Percentiles rank a stretch among this genome's conserved stretches.
phyloP scores from a whole-genome alignment of 345 rosid species.

The Odontarrhena argentea region DNA sequence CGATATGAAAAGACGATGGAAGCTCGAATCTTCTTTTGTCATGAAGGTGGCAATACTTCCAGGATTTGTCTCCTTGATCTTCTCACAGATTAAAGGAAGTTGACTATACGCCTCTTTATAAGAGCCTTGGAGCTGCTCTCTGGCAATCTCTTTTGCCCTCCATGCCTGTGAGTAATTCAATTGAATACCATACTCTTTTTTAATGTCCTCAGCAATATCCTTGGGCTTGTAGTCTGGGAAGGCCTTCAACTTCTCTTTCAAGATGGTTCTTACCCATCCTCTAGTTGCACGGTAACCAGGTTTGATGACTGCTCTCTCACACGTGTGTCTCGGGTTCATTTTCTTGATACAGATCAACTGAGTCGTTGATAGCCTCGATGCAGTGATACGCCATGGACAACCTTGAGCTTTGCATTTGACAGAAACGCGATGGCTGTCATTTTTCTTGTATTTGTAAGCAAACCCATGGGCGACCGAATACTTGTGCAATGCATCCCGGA shows the following conservation, averaged over 20 bases:
- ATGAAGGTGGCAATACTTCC: constrained; percentile 74
- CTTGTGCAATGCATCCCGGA: constrained; percentile 89
- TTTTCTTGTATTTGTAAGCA: constrained; percentile 89
- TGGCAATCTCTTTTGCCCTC: constrained; percentile 90
- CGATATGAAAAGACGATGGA: constrained; percentile 83
- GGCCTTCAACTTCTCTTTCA: constrained; percentile 82
- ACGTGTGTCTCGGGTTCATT: constrained; percentile 79
- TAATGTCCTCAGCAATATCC: constrained; percentile 87
- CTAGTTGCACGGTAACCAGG: constrained; percentile 85
- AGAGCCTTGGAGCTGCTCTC: constrained; percentile 96
- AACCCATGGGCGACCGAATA: constrained; percentile 88
- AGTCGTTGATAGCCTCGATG: constrained; percentile 79
- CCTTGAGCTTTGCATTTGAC: constrained; percentile 89
- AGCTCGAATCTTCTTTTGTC: constrained; percentile 90
- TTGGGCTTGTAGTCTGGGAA: constrained; percentile 89
- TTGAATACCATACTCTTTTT: constrained; percentile 85
- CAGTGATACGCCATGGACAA: constrained; percentile 95
- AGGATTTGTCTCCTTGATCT: constrained; percentile 89
- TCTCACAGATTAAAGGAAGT: constrained; percentile 80
- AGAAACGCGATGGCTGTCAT: constrained; percentile 83
- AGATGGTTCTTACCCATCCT: constrained; percentile 92
- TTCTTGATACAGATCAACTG: constrained; percentile 83
- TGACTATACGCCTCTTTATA: constrained; percentile 83
- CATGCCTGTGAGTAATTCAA: constrained; percentile 92
- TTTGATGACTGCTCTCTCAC: constrained; percentile 80